A percentile compares a stretch with the other conserved stretches of the same genome.
phyloP scores from a whole-genome alignment of 2,329 filamentous ascomycete genomes.

The Aschersonia sp. region DNA sequence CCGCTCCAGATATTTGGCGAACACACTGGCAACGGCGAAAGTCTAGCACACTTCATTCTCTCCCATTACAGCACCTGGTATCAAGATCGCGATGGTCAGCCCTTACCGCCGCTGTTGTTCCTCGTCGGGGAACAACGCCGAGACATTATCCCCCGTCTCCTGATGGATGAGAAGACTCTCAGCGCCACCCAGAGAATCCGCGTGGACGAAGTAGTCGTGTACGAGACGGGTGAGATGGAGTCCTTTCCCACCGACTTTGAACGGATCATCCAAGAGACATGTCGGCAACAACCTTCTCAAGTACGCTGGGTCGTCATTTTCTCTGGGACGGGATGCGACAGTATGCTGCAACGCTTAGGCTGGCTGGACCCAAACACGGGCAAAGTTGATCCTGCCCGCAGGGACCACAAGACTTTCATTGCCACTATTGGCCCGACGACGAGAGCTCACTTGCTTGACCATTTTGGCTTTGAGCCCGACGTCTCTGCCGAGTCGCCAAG shows the following conservation, averaged over 20 bases:
- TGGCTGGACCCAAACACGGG: constrained; percentile 32
- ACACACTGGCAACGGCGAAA: constrained; percentile 74
- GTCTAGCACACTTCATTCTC: constrained; percentile 64
- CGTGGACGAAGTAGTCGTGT: constrained; percentile 72
- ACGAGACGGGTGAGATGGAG: constrained; percentile 71
- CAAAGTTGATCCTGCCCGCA: constrained; percentile 15
- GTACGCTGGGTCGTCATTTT: constrained; percentile 64
- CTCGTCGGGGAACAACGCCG: constrained; percentile 79
- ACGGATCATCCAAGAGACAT: constrained; percentile 30
- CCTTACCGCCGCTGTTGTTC: constrained; percentile 60
- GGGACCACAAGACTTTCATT: constrained; percentile 41
- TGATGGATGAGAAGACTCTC: constrained; percentile 44
- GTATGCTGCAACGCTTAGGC: constrained; percentile 39
- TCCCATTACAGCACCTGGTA: constrained; percentile 54
- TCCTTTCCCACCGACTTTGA: constrained; percentile 59
- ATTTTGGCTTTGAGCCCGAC: constrained; percentile 55
- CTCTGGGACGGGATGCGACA: constrained; percentile 50
- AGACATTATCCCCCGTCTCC: constrained; percentile 74
- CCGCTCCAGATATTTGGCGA: constrained; percentile 56
- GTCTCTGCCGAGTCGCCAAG: constrained; percentile 73
- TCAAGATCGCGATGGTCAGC: constrained; percentile 12
- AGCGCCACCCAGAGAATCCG: constrained; percentile 35
- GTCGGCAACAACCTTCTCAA: constrained; percentile 8
- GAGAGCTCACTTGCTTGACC: constrained; percentile 51
- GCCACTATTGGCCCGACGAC: constrained; percentile 94